Percentiles rank a stretch among this genome's conserved stretches.
These are phyloP conservation scores for Hydnum rufescens DNA, from an alignment of 768 basidiomycete genomes.

Conservation along the genomic window DNA sequence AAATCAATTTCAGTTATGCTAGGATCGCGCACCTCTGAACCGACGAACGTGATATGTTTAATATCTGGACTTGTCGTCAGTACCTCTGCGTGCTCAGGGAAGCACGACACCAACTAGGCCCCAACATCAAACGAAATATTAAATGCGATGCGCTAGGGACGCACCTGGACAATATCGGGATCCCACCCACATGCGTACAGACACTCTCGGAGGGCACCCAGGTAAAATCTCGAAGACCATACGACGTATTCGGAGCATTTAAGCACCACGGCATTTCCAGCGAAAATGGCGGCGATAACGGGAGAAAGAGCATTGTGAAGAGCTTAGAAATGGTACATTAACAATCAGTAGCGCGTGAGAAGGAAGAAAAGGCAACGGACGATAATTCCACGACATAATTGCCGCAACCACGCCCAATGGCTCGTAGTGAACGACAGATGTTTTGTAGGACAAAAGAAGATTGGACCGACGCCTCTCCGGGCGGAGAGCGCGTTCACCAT, in stretches of 20 bases:
- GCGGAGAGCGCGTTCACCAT: constrained; percentile 58
- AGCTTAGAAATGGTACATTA: constrained; percentile 25
- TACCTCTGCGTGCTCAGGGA: constrained; percentile 67
- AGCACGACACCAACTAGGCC: constrained; percentile 73
- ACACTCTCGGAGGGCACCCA: constrained; percentile 57
- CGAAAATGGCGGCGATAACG: constrained; percentile 73
- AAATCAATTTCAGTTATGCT: neutral
- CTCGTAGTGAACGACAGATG: constrained; percentile 62
- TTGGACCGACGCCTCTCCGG: constrained; percentile 54
- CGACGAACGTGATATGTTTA: constrained; percentile 90
- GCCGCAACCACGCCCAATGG: constrained; percentile 85
- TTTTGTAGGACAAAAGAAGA: constrained; percentile 56
- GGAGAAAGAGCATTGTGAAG: constrained; percentile 91
- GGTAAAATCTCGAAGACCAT: constrained; percentile 55
- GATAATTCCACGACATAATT: constrained; percentile 91
- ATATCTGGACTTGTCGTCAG: constrained; percentile 60
- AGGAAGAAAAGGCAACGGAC: constrained; percentile 22
- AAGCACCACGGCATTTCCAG: constrained; percentile 75
- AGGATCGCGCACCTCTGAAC: constrained; percentile 30
- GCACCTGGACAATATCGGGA: constrained; percentile 68
- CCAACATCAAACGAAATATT: neutral
- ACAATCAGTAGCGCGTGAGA: constrained; percentile 4
- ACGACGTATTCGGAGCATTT: constrained; percentile 87
- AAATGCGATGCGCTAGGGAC: constrained; percentile 7
- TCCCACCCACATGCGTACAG: constrained; percentile 68